A percentile compares a stretch with the other conserved stretches of the same genome.
Evolutionary conservation across 1,139 yeast genomes (phyloP).

Genomic region (Lipomyces yarrowii): DNA sequence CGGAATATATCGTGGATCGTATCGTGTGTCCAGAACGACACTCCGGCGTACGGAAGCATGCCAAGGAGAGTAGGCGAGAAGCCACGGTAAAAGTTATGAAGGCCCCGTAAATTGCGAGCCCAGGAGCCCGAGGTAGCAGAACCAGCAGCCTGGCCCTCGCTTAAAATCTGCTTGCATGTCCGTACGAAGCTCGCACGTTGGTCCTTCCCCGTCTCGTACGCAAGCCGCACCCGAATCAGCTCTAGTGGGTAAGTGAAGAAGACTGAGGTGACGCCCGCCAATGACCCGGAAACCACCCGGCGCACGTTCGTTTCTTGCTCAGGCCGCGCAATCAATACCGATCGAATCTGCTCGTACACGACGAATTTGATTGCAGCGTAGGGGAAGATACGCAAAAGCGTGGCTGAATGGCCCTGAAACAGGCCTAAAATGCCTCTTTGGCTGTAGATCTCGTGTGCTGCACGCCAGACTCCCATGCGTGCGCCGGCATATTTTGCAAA

Average conservation of each 20-base stretch:
- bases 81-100: slow-evolving; percentile 84
- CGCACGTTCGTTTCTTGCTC: slow-evolving; percentile 77
- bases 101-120: slow-evolving; percentile 15
- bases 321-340: slow-evolving; percentile 73
- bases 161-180: slow-evolving; percentile 34
- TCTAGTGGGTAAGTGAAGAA: slow-evolving; percentile 92
- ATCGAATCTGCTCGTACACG: slow-evolving; percentile 91
- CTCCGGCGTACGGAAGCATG: slow-evolving; percentile 98
- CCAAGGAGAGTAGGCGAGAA: slow-evolving; percentile 93
- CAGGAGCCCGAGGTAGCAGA: slow-evolving; percentile 39
- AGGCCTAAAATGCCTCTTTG: slow-evolving; percentile 81
- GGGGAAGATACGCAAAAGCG: slow-evolving; percentile 87
- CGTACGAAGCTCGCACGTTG: slow-evolving; percentile 17
- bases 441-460: slow-evolving; percentile 65
- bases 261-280: slow-evolving; percentile 83
- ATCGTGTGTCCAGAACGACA: slow-evolving; percentile 93
- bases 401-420: slow-evolving; percentile 94
- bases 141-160: slow-evolving; percentile 33
- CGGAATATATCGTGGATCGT: slow-evolving; percentile 83
- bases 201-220: slow-evolving; percentile 56
- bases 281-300: slow-evolving; percentile 83
- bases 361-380: slow-evolving; percentile 97
- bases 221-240: slow-evolving; percentile 84
- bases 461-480: slow-evolving; percentile 70
- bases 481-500: slow-evolving; percentile 81